Evolutionary conservation across 2,329 filamentous ascomycete genomes (phyloP).

Genomic region (Verticillium albo-atrum): DNA sequence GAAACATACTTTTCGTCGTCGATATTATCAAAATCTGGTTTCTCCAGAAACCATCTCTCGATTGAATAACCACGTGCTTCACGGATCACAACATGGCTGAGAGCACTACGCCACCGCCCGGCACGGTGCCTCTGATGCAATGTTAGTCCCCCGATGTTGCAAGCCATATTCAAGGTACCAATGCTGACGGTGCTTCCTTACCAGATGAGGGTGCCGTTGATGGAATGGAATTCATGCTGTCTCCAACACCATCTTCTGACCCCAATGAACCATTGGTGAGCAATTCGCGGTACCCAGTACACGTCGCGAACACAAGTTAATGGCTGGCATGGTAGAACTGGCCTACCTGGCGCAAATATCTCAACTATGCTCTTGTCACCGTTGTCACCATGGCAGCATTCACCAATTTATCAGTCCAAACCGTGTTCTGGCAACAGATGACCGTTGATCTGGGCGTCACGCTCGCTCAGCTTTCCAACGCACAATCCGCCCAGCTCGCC

Average conservation of each 20-base stretch:
- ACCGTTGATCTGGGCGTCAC: slow-evolving; percentile 21
- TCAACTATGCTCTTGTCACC: slow-evolving; percentile 22
- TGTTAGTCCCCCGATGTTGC: not conserved
- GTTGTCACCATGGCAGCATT: slow-evolving; percentile 22
- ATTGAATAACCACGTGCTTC: not conserved
- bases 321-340: slow-evolving; percentile 19
- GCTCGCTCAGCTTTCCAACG: slow-evolving; percentile 18
- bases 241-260: slow-evolving; percentile 12
- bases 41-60: no score
- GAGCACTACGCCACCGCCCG: slow-evolving; percentile 1
- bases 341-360: slow-evolving; percentile 20
- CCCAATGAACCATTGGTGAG: slow-evolving; percentile 26
- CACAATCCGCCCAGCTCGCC: slow-evolving; percentile 21
- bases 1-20: no score
- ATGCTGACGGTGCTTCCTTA: not conserved
- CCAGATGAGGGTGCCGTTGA: slow-evolving; percentile 3
- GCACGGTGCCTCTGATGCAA: slow-evolving; percentile 5
- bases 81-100: not conserved
- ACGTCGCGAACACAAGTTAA: not conserved
- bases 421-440: slow-evolving; percentile 28
- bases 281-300: not conserved
- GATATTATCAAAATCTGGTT: no score
- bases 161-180: not conserved
- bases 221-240: slow-evolving; percentile 3
- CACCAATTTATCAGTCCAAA: slow-evolving; percentile 19